Conservation (phyloP, 73 alveolate species). For the Paramecium bursaria region DNA sequence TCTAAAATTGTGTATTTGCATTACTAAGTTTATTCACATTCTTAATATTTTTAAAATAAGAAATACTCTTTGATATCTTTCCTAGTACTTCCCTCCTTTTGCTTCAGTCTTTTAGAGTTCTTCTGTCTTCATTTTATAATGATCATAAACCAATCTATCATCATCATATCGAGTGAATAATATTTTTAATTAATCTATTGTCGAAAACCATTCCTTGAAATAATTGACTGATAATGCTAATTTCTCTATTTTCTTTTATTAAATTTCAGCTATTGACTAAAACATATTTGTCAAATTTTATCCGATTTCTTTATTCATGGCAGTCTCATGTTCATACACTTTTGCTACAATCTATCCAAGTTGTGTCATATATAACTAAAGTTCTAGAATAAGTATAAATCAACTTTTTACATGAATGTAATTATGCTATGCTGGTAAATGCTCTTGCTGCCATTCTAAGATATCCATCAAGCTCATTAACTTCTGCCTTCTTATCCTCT, state of each 20-base stretch:
- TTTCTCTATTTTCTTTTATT: neutral
- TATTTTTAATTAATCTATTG: neutral
- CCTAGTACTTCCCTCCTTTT: neutral
- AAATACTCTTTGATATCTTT: neutral
- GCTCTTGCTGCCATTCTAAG: slow-evolving; percentile 24
- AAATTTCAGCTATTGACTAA: neutral
- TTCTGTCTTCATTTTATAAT: neutral
- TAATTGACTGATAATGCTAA: neutral
- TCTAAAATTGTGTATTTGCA: neutral
- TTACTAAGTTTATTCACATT: neutral
- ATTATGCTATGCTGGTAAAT: neutral
- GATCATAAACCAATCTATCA: slow-evolving; percentile 54
- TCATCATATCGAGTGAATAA: slow-evolving; percentile 1
- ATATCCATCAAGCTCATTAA: neutral
- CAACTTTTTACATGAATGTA: slow-evolving; percentile 15
- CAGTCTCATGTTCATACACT: slow-evolving; percentile 10
- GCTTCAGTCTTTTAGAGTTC: neutral
- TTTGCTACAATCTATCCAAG: neutral
- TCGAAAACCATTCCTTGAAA: slow-evolving; percentile 41
- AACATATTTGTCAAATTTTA: neutral
- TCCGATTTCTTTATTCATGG: neutral
- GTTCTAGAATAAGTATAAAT: neutral
- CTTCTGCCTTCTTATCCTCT: neutral
- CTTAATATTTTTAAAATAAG: neutral
- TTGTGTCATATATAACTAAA: neutral